phyloP scores from a whole-genome alignment of 352 stramenopile species.

The Ophiocytium majus region DNA sequence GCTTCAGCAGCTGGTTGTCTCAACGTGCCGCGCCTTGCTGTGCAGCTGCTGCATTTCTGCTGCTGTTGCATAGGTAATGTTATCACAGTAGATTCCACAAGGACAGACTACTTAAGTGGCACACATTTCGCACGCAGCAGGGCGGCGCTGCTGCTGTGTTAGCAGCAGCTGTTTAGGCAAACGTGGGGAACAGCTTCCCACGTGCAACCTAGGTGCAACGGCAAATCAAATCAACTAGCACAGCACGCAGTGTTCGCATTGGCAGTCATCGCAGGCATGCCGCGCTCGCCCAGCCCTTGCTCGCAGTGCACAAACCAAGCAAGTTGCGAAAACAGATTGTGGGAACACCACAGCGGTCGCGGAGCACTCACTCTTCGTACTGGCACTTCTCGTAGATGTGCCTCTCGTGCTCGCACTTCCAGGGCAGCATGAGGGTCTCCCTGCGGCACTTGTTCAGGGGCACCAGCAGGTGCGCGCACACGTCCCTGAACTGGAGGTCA shows the following conservation, averaged over 20 bases:
- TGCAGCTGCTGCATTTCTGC: no score
- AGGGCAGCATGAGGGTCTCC: constrained; percentile 85
- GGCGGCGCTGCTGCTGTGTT: no score
- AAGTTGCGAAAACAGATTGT: no score
- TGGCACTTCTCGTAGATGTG: constrained; percentile 98
- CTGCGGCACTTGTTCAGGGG: constrained; percentile 89
- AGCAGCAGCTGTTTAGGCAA: no score
- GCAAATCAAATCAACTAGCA: background rate
- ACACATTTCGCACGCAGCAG: no score
- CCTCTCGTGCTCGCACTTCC: constrained; percentile 91
- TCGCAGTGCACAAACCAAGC: no score
- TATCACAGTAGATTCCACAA: no score
- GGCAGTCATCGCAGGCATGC: background rate
- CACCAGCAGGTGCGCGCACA: constrained; percentile 89
- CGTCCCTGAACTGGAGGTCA: constrained; percentile 88
- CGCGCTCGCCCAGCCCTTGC: background rate
- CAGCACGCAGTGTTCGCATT: background rate
- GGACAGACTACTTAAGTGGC: no score
- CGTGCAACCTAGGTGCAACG: background rate
- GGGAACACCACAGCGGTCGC: no score
- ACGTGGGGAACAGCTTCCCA: background rate
- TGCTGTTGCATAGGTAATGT: no score
- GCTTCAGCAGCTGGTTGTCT: no score
- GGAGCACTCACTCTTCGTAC: constrained; percentile 81
- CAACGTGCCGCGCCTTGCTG: no score